A percentile compares a stretch with the other conserved stretches of the same genome.
phyloP scores from a whole-genome alignment of 208 protist genomes.

The Leishmania gerbilli region DNA sequence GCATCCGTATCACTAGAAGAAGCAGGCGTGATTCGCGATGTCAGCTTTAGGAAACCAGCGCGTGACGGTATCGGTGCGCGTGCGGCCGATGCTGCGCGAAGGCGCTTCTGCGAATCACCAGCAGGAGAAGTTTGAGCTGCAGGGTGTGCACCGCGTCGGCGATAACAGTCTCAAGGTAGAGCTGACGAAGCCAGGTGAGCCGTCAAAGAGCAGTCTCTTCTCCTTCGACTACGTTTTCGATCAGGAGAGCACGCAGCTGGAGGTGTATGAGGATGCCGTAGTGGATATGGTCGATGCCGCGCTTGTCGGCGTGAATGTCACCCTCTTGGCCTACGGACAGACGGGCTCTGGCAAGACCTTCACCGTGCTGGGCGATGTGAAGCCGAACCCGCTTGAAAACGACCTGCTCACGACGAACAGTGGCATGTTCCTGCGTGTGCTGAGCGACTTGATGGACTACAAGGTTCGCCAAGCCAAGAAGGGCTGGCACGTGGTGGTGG shows the following conservation, averaged over 20 bases:
- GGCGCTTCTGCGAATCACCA: slow-evolving; percentile 50
- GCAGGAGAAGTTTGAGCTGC: slow-evolving; percentile 75
- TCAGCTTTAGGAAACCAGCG: slow-evolving; percentile 47
- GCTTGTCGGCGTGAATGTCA: slow-evolving; percentile 80
- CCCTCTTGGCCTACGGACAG: slow-evolving; percentile 90
- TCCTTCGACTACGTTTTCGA: slow-evolving; percentile 91
- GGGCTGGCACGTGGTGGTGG: slow-evolving; percentile 79
- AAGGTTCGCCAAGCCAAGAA: slow-evolving; percentile 52
- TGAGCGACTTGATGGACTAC: slow-evolving; percentile 86
- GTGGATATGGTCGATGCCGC: slow-evolving; percentile 82
- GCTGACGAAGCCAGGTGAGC: slow-evolving; percentile 46
- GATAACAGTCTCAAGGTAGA: slow-evolving; percentile 72
- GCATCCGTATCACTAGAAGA: background rate
- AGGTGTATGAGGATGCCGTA: slow-evolving; percentile 91
- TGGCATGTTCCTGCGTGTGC: slow-evolving; percentile 89
- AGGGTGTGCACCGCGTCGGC: slow-evolving; percentile 46
- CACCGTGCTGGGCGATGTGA: slow-evolving; percentile 77
- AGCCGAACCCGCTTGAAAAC: slow-evolving; percentile 64
- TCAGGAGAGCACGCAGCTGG: slow-evolving; percentile 81
- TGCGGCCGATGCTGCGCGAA: slow-evolving; percentile 77
- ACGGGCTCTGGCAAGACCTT: slow-evolving; percentile 93
- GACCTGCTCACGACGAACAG: slow-evolving; percentile 76
- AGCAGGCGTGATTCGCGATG: slow-evolving; percentile 14
- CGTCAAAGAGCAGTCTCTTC: slow-evolving; percentile 64
- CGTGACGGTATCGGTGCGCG: slow-evolving; percentile 86